Evolutionary conservation across 805 yeast species (phyloP).

Genomic region (Candida easanensis): DNA sequence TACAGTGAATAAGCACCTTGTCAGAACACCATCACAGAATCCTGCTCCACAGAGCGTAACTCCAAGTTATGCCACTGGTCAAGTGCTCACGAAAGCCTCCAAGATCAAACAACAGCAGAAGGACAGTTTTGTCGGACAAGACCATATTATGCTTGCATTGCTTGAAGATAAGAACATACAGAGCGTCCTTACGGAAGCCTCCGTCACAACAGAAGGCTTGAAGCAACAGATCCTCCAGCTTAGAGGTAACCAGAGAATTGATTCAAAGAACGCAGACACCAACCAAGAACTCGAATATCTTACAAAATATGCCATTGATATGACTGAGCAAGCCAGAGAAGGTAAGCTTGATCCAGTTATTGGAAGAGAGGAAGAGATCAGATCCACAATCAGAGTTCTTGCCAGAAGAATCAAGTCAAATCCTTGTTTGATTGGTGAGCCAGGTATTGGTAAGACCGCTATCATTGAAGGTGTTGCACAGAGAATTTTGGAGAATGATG

Average conservation of each 20-base stretch:
- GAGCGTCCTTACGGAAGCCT: conserved; percentile 67
- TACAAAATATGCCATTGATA: conserved; percentile 85
- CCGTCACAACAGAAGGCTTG: conserved; percentile 65
- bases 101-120: conserved; percentile 84
- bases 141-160: conserved; percentile 83
- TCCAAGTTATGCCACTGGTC: conserved; percentile 74
- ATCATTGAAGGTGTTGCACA: conserved; percentile 99
- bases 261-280: conserved; percentile 91
- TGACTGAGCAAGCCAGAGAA: conserved; percentile 89
- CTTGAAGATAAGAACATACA: conserved; percentile 75
- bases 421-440: conserved; percentile 96
- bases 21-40: conserved; percentile 78
- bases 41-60: conserved; percentile 86
- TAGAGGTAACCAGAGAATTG: conserved; percentile 90
- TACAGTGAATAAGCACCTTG: conserved; percentile 74
- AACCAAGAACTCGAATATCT: conserved; percentile 81
- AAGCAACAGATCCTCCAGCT: conserved; percentile 75
- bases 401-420: conserved; percentile 98
- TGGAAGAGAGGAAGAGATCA: conserved; percentile 97
- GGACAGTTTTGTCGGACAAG: conserved; percentile 90
- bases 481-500: conserved; percentile 92
- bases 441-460: conserved; percentile 99
- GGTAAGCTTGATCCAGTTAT: conserved; percentile 98
- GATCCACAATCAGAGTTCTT: conserved; percentile 89
- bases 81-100: conserved; percentile 68